phyloP scores from a whole-genome alignment of 1,139 yeast species.

The Candida labiduridarum region DNA sequence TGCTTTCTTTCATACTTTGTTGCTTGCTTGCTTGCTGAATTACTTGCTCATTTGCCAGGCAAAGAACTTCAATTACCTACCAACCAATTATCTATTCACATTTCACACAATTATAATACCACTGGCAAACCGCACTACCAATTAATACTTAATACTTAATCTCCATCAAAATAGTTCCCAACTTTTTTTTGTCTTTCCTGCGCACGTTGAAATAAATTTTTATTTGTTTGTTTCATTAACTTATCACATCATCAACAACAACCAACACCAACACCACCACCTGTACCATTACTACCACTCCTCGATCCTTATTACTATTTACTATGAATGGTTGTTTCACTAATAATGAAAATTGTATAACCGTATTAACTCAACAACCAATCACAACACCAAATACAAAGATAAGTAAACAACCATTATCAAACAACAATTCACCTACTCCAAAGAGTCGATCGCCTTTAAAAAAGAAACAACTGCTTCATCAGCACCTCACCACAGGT shows the following conservation, averaged over 20 bases:
- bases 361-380: conserved; percentile 9
- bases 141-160: too few species aligned
- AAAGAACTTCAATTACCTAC: background rate
- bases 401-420: background rate
- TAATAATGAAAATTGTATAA: conserved; percentile 10
- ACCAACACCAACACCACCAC: background rate
- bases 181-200: background rate
- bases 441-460: conserved; percentile 9
- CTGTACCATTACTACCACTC: background rate
- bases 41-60: too few species aligned
- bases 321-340: conserved; percentile 9
- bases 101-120: background rate
- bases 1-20: too few species aligned
- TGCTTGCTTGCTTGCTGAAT: too few species aligned
- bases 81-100: background rate
- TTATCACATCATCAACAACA: background rate
- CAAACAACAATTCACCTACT: conserved; percentile 5
- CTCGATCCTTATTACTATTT: background rate
- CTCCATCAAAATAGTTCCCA: background rate
- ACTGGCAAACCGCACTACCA: background rate
- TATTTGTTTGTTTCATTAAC: background rate
- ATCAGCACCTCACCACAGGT: conserved; percentile 2
- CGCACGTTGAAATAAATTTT: background rate
- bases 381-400: conserved; percentile 3
- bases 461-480: conserved; percentile 6